phyloP scores from a whole-genome alignment of 1,284 basidiomycete genomes.

The Peniophora sp. region DNA sequence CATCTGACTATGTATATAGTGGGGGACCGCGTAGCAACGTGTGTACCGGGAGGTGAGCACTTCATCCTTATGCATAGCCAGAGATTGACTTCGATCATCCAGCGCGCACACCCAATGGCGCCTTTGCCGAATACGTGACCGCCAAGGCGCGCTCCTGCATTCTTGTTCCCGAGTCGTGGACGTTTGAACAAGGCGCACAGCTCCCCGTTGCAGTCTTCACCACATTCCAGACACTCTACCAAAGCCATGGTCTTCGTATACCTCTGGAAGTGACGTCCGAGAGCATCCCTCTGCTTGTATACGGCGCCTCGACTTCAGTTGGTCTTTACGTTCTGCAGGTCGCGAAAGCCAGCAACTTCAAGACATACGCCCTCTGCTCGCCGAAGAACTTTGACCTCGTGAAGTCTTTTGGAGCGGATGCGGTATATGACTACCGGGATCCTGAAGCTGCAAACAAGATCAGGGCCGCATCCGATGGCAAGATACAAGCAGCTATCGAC shows the following conservation, averaged over 20 bases:
- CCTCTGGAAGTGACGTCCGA: not conserved
- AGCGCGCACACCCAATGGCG: not conserved
- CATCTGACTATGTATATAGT: not conserved
- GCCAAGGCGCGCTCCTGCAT: not conserved
- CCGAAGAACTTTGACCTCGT: not conserved
- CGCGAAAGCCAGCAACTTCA: not conserved
- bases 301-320: not conserved
- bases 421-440: not conserved
- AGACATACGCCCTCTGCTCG: not conserved
- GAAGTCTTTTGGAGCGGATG: not conserved
- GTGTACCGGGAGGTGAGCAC: not conserved
- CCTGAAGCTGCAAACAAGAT: slow-evolving; percentile 7
- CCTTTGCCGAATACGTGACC: not conserved
- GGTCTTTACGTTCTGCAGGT: not conserved
- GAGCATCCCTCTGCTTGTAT: not conserved
- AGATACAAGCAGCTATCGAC: slow-evolving; percentile 5
- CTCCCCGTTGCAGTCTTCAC: not conserved
- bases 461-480: slow-evolving; percentile 3
- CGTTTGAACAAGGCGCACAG: not conserved
- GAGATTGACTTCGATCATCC: too few relatives aligned
- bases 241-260: not conserved
- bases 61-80: not conserved
- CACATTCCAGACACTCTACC: not conserved
- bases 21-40: not conserved
- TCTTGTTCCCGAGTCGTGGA: not conserved